phyloP scores from a whole-genome alignment of 495 filamentous ascomycete genomes.

The Tuber melanosporum region DNA sequence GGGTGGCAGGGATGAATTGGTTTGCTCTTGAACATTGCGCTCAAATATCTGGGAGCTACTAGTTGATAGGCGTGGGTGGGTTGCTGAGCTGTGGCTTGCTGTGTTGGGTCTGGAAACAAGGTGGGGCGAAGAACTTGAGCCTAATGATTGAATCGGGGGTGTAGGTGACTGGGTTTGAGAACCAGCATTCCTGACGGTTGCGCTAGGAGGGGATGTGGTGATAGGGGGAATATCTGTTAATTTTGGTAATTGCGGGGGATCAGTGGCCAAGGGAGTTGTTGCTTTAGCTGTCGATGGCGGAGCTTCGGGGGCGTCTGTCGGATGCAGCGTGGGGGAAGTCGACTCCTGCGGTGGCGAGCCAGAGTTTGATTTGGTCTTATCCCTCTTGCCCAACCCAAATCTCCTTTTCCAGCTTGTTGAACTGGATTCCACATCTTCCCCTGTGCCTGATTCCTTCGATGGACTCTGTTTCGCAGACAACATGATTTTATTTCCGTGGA shows the following conservation, averaged over 20 bases:
- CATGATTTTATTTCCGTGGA: conserved; percentile 15
- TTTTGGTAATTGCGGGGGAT: conserved; percentile 36
- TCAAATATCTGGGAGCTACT: conserved; percentile 78
- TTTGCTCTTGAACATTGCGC: conserved; percentile 78
- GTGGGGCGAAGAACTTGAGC: conserved; percentile 47
- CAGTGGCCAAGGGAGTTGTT: conserved; percentile 29
- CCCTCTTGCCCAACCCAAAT: conserved; percentile 62
- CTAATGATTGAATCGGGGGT: conserved; percentile 47
- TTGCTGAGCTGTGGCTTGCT: conserved; percentile 7
- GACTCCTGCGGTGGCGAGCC: conserved; percentile 30
- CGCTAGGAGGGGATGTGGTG: conserved; percentile 32
- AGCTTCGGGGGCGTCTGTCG: conserved; percentile 19
- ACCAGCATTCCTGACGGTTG: conserved; percentile 24
- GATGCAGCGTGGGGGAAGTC: conserved; percentile 41
- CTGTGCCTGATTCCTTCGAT: conserved; percentile 5
- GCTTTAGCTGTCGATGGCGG: conserved; percentile 17
- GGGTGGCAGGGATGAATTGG: conserved; percentile 43
- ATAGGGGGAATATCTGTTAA: conserved; percentile 44
- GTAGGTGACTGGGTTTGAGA: conserved; percentile 38
- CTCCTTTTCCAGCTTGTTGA: conserved; percentile 39
- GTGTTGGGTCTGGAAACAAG: conserved; percentile 49
- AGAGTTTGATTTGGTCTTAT: conserved; percentile 47
- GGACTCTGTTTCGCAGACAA: conserved; percentile 6
- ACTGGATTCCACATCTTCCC: conserved; percentile 19
- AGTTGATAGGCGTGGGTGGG: conserved; percentile 26